Percentiles rank a stretch among this genome's conserved stretches.
Conservation (phyloP, 1,139 yeast genomes). For the Geotrichum macrosporum region DNA sequence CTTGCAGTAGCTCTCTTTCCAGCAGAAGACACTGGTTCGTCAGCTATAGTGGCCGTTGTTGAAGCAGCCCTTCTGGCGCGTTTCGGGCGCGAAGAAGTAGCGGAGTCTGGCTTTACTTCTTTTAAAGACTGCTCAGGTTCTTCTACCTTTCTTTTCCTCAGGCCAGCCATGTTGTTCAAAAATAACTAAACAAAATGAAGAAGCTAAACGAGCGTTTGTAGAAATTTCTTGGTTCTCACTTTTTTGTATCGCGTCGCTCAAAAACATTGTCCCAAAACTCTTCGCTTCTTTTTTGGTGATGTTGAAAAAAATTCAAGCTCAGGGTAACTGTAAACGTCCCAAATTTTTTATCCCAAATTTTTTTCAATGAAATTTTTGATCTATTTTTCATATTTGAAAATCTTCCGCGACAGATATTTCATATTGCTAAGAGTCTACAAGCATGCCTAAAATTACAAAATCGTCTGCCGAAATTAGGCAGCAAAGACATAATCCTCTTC, state of each 20-base stretch:
- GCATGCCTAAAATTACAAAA: slow-evolving; percentile 14
- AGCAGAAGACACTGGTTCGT: slow-evolving; percentile 7
- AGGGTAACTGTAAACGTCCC: slow-evolving; percentile 8
- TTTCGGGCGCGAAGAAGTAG: slow-evolving; percentile 11
- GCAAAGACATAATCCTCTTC: slow-evolving; percentile 21
- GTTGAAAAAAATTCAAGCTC: background rate
- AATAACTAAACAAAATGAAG: background rate
- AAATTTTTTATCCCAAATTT: slow-evolving; percentile 2
- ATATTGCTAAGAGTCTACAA: background rate
- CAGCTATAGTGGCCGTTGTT: slow-evolving; percentile 15
- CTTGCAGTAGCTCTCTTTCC: slow-evolving; percentile 9
- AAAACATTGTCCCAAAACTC: no score
- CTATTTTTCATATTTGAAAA: background rate
- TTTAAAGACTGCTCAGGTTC: background rate
- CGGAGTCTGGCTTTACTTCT: background rate
- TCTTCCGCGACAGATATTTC: background rate
- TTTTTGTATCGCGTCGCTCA: background rate
- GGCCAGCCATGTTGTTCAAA: background rate
- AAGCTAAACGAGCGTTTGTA: background rate
- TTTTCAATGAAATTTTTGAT: slow-evolving; percentile 7
- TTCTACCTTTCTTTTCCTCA: slow-evolving; percentile 2
- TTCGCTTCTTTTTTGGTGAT: background rate
- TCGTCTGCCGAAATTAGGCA: slow-evolving; percentile 5
- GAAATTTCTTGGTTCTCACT: background rate
- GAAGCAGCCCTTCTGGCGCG: slow-evolving; percentile 17